Percentiles rank a stretch among this genome's conserved stretches.
phyloP scores from a whole-genome alignment of 1,139 yeast species.

The Lodderomyces margitis region DNA sequence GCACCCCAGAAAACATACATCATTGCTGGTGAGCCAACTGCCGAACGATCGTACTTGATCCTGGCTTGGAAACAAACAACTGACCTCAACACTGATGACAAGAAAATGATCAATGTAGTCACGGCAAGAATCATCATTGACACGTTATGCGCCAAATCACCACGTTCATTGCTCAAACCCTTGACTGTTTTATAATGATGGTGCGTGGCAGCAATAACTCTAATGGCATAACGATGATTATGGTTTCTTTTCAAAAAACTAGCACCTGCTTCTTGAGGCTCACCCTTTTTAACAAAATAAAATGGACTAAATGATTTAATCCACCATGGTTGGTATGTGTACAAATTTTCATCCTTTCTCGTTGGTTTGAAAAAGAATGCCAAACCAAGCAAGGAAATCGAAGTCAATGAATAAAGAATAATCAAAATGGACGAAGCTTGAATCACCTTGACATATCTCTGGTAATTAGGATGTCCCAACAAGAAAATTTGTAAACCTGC shows the following conservation, averaged over 20 bases:
- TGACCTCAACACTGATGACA: constrained; percentile 58
- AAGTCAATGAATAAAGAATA: constrained; percentile 56
- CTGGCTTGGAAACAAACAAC: constrained; percentile 49
- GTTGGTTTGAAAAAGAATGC: constrained; percentile 62
- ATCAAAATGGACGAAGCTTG: constrained; percentile 58
- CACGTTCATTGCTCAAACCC: constrained; percentile 44
- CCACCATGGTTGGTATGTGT: constrained; percentile 80
- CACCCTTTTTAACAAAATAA: constrained; percentile 53
- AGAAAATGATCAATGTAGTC: constrained; percentile 53
- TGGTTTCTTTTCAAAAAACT: constrained; percentile 50
- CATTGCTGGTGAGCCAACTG: constrained; percentile 43
- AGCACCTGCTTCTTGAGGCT: constrained; percentile 49
- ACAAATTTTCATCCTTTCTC: constrained; percentile 47
- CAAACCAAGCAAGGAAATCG: constrained; percentile 46
- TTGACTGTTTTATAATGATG: constrained; percentile 44
- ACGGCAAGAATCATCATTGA: constrained; percentile 47
- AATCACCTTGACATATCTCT: constrained; percentile 55
- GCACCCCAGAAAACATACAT: constrained; percentile 67
- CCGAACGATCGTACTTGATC: constrained; percentile 23
- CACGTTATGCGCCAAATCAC: constrained; percentile 48
- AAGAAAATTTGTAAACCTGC: constrained; percentile 62
- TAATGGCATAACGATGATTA: constrained; percentile 50
- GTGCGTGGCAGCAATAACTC: constrained; percentile 48
- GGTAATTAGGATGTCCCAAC: constrained; percentile 43
- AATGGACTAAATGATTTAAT: constrained; percentile 58